Evolutionary conservation across 176 grass and related monocot species (phyloP), one percentile per base, ranked within the genome.

Genomic region (Oryza glaberrima): DNA sequence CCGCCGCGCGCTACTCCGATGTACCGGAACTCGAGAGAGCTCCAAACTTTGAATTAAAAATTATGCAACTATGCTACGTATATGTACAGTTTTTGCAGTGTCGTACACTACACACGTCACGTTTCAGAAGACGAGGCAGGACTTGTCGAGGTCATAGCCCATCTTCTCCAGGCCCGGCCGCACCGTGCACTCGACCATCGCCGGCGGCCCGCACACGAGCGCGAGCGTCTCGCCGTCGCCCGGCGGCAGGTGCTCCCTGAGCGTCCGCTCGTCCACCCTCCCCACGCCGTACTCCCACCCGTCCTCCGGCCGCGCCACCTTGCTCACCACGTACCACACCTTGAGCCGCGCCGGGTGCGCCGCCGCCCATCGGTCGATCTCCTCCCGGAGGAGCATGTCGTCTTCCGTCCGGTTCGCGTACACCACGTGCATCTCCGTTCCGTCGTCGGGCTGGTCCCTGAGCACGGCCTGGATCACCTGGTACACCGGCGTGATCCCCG

Each of bases 401-500:
- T 90, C 92, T 89, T 93, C 86, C 4, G 90, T 88, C 67, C 95
- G 86, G 81, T 86, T 93, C 16, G 90, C 92, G 73, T 94, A 94
- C 35, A 97, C 84, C 9, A 94, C 79, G 78, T 94, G 90, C 92
- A 97, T 97, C 82, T 89, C 90, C 52, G 92, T 97, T 2, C 0
- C 7, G 72, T 94, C 92, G n/a, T 73, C 88, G 11, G 92, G 90
- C 66, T 94, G 87, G 81, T 91, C 86, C 5, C 86, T 40, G 13
- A 97, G 87, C 80, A 95, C 96, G 13, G 91, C 91, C 88, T 92
- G 93, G 78, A 98, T 94, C 80, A 98, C 86, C 80, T 98, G 96
- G 89, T 94, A 96, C 5, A 95, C 52, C 9, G 96, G 96, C 54
- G 91, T 95, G 89, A 98, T 98, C 61, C 96, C 96, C 1, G 77